Conservation (phyloP, 1,284 basidiomycete genomes). For the Phellopilus nigrolimitatus region DNA sequence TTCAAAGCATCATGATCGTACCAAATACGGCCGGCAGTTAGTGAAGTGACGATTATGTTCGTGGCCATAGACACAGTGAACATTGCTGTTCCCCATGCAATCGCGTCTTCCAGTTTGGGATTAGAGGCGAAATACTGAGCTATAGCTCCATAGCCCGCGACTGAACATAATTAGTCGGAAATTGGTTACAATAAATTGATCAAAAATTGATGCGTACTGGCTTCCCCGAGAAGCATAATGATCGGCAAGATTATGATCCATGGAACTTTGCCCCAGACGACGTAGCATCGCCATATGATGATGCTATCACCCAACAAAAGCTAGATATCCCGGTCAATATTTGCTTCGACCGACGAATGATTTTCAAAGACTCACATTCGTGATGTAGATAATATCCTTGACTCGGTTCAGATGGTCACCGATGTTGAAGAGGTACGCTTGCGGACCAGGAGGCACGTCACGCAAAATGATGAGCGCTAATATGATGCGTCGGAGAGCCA, state of each 20-base stretch:
- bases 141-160: no score
- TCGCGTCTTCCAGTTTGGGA: not conserved
- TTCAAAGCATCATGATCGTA: not conserved
- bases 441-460: not conserved
- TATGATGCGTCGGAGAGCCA: conserved; percentile 3
- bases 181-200: not conserved
- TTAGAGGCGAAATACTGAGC: not conserved
- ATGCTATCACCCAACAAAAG: conserved; percentile 3
- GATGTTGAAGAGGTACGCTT: not conserved
- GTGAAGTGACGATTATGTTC: conserved; percentile 1
- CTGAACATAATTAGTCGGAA: no score
- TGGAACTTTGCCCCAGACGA: not conserved
- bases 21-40: conserved; percentile 6
- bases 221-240: not conserved
- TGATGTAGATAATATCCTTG: conserved; percentile 9
- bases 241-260: not conserved
- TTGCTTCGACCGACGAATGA: not conserved
- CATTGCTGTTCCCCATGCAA: conserved; percentile 4
- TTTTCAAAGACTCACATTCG: no score
- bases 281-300: conserved; percentile 3
- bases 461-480: not conserved
- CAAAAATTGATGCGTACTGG: conserved; percentile 1
- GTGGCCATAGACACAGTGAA: conserved; percentile 1
- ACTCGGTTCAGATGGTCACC: not conserved
- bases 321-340: not conserved